Evolutionary conservation across 2,329 filamentous ascomycete species (phyloP), one percentile per base, ranked within the genome.

Genomic region (Lachnellula cervina): DNA sequence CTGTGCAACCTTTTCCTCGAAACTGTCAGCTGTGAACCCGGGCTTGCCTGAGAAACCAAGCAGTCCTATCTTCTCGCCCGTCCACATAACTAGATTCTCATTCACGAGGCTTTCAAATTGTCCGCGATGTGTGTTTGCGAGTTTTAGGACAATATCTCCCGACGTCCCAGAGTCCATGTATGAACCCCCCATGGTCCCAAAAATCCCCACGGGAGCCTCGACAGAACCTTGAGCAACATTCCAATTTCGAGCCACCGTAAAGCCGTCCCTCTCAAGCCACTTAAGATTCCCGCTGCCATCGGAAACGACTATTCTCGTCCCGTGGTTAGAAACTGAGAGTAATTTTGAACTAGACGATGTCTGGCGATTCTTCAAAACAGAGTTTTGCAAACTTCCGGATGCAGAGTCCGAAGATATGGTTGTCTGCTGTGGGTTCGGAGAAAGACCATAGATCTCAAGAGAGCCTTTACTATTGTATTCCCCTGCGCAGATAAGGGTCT

Each of bases 401-500:
- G 59, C 59, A 65, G 32, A 52, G 47, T 52, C 59, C 69, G 63
- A 74, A 61, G 58, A 68, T 59, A 61, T 58, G n/a, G 59, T 63
- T 14, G 62, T 55, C 14, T 60, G 35, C 17, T 59, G 57, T 52
- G 59, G 59, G 13, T 63, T 64, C 52, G 72, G 72, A 23, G 73
- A 76, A 1, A 90, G 73, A 14, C 84, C 84, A 70, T 96, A 96
- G n/a, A 96, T 74, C 68, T 97, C 93, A 2, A 97, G 76, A 0
- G 88, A 92, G 0, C 93, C 93, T 70, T 94, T 92, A 34, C 88
- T 90, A 64, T 94, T 95, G 74, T 97, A 97, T 68, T 93, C 89
- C 5, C 92, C 93, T 40, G 88, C 89, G 2, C 90, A 89, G 51
- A 96, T 81, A 25, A 97, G 72, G 0, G 87, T 91, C 46, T 86